Evolutionary conservation across 108 stramenopile genomes (phyloP).

Genomic region (Cylindrotheca closterium): DNA sequence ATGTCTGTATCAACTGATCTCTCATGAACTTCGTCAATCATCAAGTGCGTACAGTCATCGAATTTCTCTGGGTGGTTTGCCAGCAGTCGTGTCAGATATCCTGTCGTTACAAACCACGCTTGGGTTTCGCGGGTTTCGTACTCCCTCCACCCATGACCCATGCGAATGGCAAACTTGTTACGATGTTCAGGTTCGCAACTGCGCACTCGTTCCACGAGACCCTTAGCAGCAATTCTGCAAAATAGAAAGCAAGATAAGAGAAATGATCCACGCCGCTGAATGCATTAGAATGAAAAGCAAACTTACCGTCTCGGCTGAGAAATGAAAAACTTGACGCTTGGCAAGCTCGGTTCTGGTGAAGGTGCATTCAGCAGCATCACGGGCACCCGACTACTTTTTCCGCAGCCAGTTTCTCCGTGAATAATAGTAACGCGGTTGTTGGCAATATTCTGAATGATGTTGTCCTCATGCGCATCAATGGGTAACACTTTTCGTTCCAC

Average conservation of each 20-base stretch:
- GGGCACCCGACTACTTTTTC: conserved; percentile 83
- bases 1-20: conserved; percentile 86
- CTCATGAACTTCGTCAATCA: conserved; percentile 89
- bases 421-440: conserved; percentile 85
- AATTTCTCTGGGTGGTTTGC: conserved; percentile 84
- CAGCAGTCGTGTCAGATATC: conserved; percentile 85
- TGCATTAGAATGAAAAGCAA: not conserved
- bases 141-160: conserved; percentile 89
- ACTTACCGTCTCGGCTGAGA: conserved; percentile 70
- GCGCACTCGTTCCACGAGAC: conserved; percentile 82
- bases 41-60: conserved; percentile 70
- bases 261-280: not conserved
- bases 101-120: conserved; percentile 88
- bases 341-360: conserved; percentile 48
- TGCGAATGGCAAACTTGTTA: conserved; percentile 71
- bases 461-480: conserved; percentile 73
- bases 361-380: conserved; percentile 76
- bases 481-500: conserved; percentile 42
- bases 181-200: conserved; percentile 55
- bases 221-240: conserved; percentile 75
- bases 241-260: conserved; percentile 20
- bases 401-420: conserved; percentile 90
- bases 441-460: conserved; percentile 57
- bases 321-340: conserved; percentile 80
- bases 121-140: conserved; percentile 67